Evolutionary conservation across 2,329 filamentous ascomycete species (phyloP).

Genomic region (Thielaviopsis musarum): DNA sequence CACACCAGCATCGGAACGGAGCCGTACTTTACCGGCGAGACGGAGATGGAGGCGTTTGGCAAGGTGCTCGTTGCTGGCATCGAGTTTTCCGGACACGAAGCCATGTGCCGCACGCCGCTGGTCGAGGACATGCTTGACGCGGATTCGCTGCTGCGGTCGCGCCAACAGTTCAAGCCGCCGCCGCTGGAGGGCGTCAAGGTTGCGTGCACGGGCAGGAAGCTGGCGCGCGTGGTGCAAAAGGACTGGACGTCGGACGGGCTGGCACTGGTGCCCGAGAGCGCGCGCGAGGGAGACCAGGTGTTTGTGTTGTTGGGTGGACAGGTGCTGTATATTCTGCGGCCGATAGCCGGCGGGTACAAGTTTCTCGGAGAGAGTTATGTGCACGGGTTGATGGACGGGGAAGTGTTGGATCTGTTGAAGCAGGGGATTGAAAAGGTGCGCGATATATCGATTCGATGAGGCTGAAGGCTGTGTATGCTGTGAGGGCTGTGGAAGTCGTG

Average conservation of each 20-base stretch:
- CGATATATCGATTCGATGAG: constrained; percentile 11
- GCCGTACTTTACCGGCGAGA: constrained; percentile 13
- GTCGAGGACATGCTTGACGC: background rate
- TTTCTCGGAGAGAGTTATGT: constrained; percentile 17
- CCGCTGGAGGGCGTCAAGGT: constrained; percentile 8
- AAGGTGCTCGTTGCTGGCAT: constrained; percentile 12
- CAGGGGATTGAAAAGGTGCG: constrained; percentile 11
- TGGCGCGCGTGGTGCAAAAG: constrained; percentile 13
- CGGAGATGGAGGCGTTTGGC: constrained; percentile 12
- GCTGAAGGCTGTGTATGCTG: background rate
- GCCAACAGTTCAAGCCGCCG: constrained; percentile 4
- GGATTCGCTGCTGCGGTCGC: background rate
- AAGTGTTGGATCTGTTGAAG: constrained; percentile 13
- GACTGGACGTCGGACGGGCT: constrained; percentile 13
- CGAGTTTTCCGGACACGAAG: constrained; percentile 7
- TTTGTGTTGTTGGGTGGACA: constrained; percentile 14
- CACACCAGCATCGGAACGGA: constrained; percentile 2
- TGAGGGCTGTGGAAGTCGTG: too few relatives aligned
- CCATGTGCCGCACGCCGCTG: constrained; percentile 7
- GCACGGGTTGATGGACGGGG: constrained; percentile 17
- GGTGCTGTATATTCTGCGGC: constrained; percentile 14
- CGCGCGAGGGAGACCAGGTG: constrained; percentile 13
- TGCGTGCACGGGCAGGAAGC: constrained; percentile 11
- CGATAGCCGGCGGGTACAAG: constrained; percentile 12
- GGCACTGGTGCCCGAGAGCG: constrained; percentile 12